These are phyloP conservation scores for Calycina marina DNA, from an alignment of 2,329 filamentous ascomycete species.

Conservation along the genomic window DNA sequence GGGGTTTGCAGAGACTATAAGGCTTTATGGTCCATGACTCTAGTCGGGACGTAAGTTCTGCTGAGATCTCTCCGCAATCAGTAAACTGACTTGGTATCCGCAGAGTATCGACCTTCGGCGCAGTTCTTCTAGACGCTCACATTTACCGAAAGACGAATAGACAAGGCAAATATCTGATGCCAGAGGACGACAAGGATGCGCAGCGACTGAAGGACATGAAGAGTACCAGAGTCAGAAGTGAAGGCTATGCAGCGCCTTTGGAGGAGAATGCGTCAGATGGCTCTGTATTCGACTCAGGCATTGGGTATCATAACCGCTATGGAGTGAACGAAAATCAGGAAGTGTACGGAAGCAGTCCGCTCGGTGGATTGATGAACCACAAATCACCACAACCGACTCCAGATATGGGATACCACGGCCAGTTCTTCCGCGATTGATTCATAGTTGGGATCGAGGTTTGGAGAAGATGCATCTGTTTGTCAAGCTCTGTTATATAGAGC, in stretches of 20 bases:
- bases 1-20: constrained; percentile 20
- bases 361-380: constrained; percentile 7
- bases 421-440: constrained; percentile 2
- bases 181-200: constrained; percentile 17
- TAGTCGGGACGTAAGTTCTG: constrained; percentile 15
- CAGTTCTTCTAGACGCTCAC: constrained; percentile 14
- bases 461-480: no score
- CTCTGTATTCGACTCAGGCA: constrained; percentile 9
- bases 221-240: constrained; percentile 4
- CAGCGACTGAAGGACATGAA: constrained; percentile 11
- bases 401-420: constrained; percentile 7
- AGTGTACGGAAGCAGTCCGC: constrained; percentile 3
- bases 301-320: constrained; percentile 18
- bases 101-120: constrained; percentile 14
- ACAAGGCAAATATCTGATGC: constrained; percentile 13
- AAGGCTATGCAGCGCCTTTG: constrained; percentile 10
- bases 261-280: constrained; percentile 4
- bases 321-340: constrained; percentile 7
- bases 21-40: constrained; percentile 17
- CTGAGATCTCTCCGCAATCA: background rate
- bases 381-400: background rate
- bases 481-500: no score
- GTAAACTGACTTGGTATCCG: background rate
- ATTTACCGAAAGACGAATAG: constrained; percentile 11
- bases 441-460: no score